Percentiles rank a stretch among this genome's conserved stretches.
phyloP scores from a whole-genome alignment of 805 yeast genomes.

The Lipomyces starkeyi region DNA sequence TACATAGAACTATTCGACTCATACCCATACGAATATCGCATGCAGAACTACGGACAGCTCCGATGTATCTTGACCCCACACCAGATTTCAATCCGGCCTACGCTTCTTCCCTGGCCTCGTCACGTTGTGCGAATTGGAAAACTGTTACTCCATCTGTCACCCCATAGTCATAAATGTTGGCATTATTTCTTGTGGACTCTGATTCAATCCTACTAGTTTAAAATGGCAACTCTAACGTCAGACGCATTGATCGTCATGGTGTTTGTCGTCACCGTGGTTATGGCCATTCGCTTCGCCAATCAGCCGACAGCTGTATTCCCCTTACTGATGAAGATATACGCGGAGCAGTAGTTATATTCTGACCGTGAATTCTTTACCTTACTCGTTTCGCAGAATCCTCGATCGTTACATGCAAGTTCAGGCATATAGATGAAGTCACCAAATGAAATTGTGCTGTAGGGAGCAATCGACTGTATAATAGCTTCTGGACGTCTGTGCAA shows the following conservation, averaged over 20 bases:
- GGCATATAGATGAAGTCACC: not conserved
- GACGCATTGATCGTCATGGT: not conserved
- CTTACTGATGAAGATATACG: not conserved
- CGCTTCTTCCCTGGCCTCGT: no score
- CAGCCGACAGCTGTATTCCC: not conserved
- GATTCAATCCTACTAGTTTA: not conserved
- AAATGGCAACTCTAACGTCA: slow-evolving; percentile 1
- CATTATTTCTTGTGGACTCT: no score
- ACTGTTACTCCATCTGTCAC: no score
- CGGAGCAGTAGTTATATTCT: not conserved
- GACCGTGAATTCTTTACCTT: not conserved
- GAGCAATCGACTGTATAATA: not conserved
- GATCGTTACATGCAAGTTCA: not conserved
- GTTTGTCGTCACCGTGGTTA: not conserved
- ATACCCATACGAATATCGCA: no score
- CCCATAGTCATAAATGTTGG: no score
- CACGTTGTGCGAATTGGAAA: no score
- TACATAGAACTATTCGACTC: no score
- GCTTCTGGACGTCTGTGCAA: not conserved
- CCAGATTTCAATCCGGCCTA: no score
- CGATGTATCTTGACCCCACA: no score
- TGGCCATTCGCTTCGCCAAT: not conserved
- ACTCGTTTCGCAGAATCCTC: not conserved
- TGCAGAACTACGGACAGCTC: no score
- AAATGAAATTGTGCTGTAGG: not conserved